phyloP scores from a whole-genome alignment of 129 eudicot genomes.

The Dittrichia graveolens region DNA sequence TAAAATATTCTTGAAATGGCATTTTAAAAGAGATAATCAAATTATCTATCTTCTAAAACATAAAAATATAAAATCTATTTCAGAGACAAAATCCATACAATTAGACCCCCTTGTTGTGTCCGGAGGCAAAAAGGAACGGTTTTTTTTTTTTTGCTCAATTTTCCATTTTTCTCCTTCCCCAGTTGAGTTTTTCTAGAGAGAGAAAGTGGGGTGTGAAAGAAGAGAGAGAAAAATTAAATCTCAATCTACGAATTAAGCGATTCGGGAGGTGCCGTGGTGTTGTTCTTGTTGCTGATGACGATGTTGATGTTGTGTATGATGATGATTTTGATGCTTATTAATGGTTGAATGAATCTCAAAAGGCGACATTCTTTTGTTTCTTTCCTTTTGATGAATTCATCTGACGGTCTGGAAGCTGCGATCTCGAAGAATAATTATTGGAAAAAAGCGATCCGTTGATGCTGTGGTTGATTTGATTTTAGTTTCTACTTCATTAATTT shows the following conservation, averaged over 20 bases:
- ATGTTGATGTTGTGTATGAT: slow-evolving; percentile 22
- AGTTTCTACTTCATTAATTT: slow-evolving; percentile 14
- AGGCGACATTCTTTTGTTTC: slow-evolving; percentile 32
- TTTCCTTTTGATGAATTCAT: slow-evolving; percentile 21
- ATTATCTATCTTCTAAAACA: too few species aligned
- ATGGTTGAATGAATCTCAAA: slow-evolving; percentile 27
- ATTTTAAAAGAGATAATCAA: too few species aligned
- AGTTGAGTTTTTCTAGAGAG: slow-evolving; percentile 21
- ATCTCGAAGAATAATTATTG: slow-evolving; percentile 35
- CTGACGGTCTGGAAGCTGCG: slow-evolving; percentile 37
- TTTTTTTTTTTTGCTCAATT: slow-evolving; percentile 35
- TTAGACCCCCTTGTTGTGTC: slow-evolving; percentile 19
- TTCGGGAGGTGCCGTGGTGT: neutral
- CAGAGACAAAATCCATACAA: too few species aligned
- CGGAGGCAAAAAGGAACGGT: slow-evolving; percentile 38
- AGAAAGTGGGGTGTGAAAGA: slow-evolving; percentile 23
- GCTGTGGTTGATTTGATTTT: slow-evolving; percentile 29
- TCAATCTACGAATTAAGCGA: slow-evolving; percentile 35
- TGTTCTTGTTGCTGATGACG: slow-evolving; percentile 21
- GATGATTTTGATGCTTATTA: slow-evolving; percentile 31
- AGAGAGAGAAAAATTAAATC: slow-evolving; percentile 31
- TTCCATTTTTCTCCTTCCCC: slow-evolving; percentile 38
- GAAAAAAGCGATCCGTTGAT: slow-evolving; percentile 44
- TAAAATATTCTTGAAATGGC: too few species aligned
- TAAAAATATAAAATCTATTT: too few species aligned